Evolutionary conservation across 2,329 filamentous ascomycete genomes (phyloP).

Genomic region (Fusarium temperatum): DNA sequence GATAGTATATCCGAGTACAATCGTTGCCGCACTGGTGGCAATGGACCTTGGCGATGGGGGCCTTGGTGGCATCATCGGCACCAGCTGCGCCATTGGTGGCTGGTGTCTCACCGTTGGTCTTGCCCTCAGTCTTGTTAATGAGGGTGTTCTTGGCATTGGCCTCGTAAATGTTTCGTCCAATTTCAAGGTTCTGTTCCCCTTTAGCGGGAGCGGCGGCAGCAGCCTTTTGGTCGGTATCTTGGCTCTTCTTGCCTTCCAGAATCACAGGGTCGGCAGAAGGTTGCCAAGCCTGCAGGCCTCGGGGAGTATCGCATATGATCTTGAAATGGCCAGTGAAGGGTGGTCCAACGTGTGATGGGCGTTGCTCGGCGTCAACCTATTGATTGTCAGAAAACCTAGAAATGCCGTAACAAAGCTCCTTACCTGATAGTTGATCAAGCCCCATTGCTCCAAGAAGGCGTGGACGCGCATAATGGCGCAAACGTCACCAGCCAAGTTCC

Average conservation of each 20-base stretch:
- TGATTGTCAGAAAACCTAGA: conserved; percentile 42
- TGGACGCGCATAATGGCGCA: conserved; percentile 99
- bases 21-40: conserved; percentile 94
- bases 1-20: conserved; percentile 74
- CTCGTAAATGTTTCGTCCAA: conserved; percentile 95
- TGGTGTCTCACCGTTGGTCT: conserved; percentile 78
- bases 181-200: conserved; percentile 87
- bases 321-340: conserved; percentile 98
- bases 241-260: conserved; percentile 66
- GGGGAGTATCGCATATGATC: conserved; percentile 93
- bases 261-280: conserved; percentile 80
- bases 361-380: conserved; percentile 93
- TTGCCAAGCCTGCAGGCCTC: conserved; percentile 94
- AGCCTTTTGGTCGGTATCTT: conserved; percentile 78
- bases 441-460: conserved; percentile 98
- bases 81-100: conserved; percentile 70
- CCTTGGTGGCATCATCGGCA: conserved; percentile 70
- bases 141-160: conserved; percentile 81
- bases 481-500: conserved; percentile 95
- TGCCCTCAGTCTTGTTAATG: conserved; percentile 74
- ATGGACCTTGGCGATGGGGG: conserved; percentile 74
- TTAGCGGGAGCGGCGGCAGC: conserved; percentile 73
- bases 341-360: conserved; percentile 93
- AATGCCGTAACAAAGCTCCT: neutral
- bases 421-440: conserved; percentile 98